Base-by-base conservation (phyloP, 768 basidiomycete genomes). In the Fibroporia radiculosa region DNA sequence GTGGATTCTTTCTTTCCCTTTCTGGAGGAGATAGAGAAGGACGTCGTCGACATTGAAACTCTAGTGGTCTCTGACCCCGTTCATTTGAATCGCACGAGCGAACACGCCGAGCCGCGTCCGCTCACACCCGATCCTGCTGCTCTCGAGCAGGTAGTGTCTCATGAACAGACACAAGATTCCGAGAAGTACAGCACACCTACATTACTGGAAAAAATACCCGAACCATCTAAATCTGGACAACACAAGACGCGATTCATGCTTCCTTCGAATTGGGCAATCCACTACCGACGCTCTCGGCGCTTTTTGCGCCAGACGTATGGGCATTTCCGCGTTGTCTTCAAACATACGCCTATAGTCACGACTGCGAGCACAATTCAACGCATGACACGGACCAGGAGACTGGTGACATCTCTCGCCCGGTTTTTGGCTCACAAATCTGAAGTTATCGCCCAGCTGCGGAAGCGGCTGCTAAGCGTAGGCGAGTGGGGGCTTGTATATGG, bases 1-100 rank as follows among this genome's bases (percentile, higher is more conserved):
- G 92, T 97, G 18, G 93, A 97, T 59, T 84, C 88, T 1, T 93
- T 93, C 65, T 91, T 92, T 60, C 90, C 90, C 1, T 73, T 91
- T 47, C 67, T 93, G 47, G 75, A 82, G 51, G 79, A 81, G 47
- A 83, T 96, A 28, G 89, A 89, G 56, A 71, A 70, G 37, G 93
- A 95, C 57, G 82, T 90, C 2, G 72, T 79, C 48, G 77, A 77
- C 14, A 81, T 93, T 42, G 90, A 93, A 55, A 70, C 76, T 11
- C 62, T 87, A 29, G 78, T 93, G 14, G 78, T 76, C 54, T 58
- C 69, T 12, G 56, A 57, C 33, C 47, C 16, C 16, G 40, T 13
- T 37, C 50, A 36, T 12, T 19, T 4, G 28, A 26, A 40, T 16
- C 39, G 20, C 3, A 19, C 7, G 3, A 31, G 29, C n/a, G 34